phyloP scores from a whole-genome alignment of 331 rosid genomes.

The Saraca asoca region DNA sequence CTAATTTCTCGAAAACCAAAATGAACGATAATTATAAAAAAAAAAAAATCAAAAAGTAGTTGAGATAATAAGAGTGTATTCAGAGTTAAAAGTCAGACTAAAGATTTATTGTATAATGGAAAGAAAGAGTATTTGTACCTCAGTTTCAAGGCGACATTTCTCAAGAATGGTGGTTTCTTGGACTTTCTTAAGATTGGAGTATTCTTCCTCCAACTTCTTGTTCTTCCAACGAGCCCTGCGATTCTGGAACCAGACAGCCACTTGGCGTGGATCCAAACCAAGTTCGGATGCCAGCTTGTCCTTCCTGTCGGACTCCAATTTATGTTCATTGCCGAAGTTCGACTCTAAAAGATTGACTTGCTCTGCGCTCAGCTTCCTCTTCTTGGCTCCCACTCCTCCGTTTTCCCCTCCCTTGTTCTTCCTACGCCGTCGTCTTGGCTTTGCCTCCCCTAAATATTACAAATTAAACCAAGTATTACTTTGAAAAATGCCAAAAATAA shows the following conservation, averaged over 20 bases:
- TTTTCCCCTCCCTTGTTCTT: conserved; percentile 59
- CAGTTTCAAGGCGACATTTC: conserved; percentile 68
- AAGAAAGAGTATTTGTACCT: conserved; percentile 47
- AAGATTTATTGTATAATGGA: no score
- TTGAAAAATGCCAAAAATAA: no score
- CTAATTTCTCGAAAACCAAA: conserved; percentile 30
- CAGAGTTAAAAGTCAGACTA: no score
- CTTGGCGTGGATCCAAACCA: conserved; percentile 89
- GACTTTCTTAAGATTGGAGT: conserved; percentile 54
- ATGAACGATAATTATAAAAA: neutral
- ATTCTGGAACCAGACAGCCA: conserved; percentile 95
- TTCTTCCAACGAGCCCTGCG: conserved; percentile 97
- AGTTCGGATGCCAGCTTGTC: conserved; percentile 76
- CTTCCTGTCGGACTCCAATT: conserved; percentile 79
- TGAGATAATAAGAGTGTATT: no score
- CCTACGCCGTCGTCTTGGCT: conserved; percentile 63
- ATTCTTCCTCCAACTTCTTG: conserved; percentile 84
- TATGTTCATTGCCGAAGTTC: conserved; percentile 73
- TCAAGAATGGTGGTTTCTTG: conserved; percentile 61
- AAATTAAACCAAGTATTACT: neutral
- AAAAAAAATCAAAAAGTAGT: neutral
- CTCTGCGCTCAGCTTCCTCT: conserved; percentile 75
- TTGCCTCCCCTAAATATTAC: conserved; percentile 47
- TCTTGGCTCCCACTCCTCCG: conserved; percentile 45
- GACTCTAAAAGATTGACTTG: conserved; percentile 68